phyloP scores from a whole-genome alignment of 495 filamentous ascomycete genomes.

The Penicillium robsamsonii region DNA sequence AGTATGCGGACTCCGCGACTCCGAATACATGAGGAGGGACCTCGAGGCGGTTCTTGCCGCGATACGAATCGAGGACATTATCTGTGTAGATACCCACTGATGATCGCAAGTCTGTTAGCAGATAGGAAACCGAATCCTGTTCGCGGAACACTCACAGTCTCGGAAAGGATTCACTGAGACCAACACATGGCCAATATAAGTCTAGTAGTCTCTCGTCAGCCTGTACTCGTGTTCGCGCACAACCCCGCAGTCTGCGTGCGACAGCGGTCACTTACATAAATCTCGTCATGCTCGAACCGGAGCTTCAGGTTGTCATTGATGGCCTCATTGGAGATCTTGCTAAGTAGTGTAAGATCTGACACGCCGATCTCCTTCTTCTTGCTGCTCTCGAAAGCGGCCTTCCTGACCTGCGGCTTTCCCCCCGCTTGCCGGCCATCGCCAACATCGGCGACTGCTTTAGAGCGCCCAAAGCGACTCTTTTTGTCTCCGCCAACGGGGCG shows the following conservation, averaged over 20 bases:
- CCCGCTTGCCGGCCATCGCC: constrained; percentile 44
- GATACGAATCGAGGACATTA: constrained; percentile 82
- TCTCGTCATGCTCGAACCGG: constrained; percentile 92
- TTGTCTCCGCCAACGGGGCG: constrained; percentile 49
- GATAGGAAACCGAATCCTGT: constrained; percentile 7
- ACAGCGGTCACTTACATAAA: constrained; percentile 66
- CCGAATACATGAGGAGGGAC: constrained; percentile 96
- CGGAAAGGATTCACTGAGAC: constrained; percentile 99
- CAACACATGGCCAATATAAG: constrained; percentile 99
- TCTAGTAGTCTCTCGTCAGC: constrained; percentile 53
- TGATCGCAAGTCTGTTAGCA: constrained; percentile 20
- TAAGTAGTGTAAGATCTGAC: constrained; percentile 94
- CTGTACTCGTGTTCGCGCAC: constrained; percentile 18
- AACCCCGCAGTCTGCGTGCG: constrained; percentile 20
- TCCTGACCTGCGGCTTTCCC: constrained; percentile 74
- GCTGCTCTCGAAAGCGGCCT: constrained; percentile 89
- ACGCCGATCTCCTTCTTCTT: constrained; percentile 99
- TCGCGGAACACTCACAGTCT: constrained; percentile 60
- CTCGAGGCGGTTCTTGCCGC: constrained; percentile 95
- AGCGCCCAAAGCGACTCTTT: constrained; percentile 50
- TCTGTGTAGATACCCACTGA: constrained; percentile 97
- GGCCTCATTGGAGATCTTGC: constrained; percentile 97
- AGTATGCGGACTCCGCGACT: constrained; percentile 93
- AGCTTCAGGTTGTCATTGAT: constrained; percentile 99
- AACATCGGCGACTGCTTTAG: constrained; percentile 45